Base-by-base conservation (phyloP, 495 filamentous ascomycete species). In the Hypoxylon perforatum region DNA sequence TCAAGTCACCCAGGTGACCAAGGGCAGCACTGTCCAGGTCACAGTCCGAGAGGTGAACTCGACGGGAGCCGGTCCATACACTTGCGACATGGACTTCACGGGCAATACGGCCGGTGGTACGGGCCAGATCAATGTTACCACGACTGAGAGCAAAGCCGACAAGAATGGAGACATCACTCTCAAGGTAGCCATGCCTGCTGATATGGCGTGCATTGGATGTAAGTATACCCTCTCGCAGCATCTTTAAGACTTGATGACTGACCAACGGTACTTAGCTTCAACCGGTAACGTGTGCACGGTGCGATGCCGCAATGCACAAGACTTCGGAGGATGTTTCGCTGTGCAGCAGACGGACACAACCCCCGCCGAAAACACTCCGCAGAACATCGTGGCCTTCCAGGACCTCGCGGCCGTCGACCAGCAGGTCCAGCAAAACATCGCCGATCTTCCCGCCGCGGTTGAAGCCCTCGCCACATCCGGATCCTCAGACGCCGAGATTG, bases 271-370 rank as follows among this genome's bases (percentile, higher is more conserved):
- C 28, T 47, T 45, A 79, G 80, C 71, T 23, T 81, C 77, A 12
- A 74, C 76, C 0, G 74, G 73, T 7, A 78, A 85, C 45, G 81
- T 87, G 53, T 87, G 85, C 75, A 83, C 85, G 38, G 77, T 86
- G 4, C 76, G 83, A 10, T 81, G 85, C 68, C 77, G 80, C 44
- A 88, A 88, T 67, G 84, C 85, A 0, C 82, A 83, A 0, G 82
- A 84, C 1, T 87, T 88, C 64, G 85, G 85, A 30, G 74, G 77
- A 5, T 81, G 78, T 58, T 77, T 83, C 33, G 75, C 79, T 23
- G 80, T 83, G 2, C 78, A 83, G 53, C 80, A 82, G 44, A 69
- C 53, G 39, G 80, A 81, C 49, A 63, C 62, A 6, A 71, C 60
- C 1, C 61, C 77, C 11, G 73, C 61, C 42, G 46, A 63, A 44